A percentile compares a stretch with the other conserved stretches of the same genome.
Evolutionary conservation across 2,329 filamentous ascomycete species (phyloP).

Genomic region (Pseudogymnoascus sp.): DNA sequence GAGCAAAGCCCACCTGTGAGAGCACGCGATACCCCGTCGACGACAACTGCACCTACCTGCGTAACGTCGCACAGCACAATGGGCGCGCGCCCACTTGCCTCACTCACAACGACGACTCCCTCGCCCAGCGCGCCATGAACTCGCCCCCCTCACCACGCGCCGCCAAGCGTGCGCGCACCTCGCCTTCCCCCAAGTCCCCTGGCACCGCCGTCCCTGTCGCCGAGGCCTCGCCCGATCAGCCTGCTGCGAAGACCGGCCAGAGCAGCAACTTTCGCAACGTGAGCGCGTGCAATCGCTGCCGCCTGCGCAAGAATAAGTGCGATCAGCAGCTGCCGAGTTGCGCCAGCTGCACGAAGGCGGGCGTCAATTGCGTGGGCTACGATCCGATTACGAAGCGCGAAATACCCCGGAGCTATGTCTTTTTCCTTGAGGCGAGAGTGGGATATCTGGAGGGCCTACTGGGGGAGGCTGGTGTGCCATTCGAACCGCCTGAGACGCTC

Average conservation of each 20-base stretch:
- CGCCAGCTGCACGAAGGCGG: conserved; percentile 86
- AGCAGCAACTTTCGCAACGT: conserved; percentile 75
- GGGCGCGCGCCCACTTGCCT: conserved; percentile 1
- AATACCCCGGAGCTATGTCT: conserved; percentile 86
- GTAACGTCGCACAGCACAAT: conserved; percentile 6
- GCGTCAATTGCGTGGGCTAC: conserved; percentile 85
- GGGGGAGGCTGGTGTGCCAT: conserved; percentile 59
- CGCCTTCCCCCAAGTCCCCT: neutral
- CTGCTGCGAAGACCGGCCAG: conserved; percentile 43
- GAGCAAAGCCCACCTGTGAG: neutral
- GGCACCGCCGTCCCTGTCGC: neutral
- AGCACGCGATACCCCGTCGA: neutral
- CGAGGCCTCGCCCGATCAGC: neutral
- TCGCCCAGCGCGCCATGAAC: conserved; percentile 1
- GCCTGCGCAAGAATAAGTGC: conserved; percentile 87
- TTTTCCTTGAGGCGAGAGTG: conserved; percentile 83
- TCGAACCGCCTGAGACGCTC: conserved; percentile 64
- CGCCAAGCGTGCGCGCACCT: neutral
- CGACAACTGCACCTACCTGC: neutral
- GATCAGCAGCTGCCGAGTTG: conserved; percentile 90
- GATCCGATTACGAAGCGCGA: conserved; percentile 95
- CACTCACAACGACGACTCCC: neutral
- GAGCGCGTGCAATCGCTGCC: conserved; percentile 88
- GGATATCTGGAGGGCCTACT: conserved; percentile 75
- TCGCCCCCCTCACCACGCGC: conserved; percentile 5